Evolutionary conservation across 2,329 filamentous ascomycete genomes (phyloP), one percentile per base, ranked within the genome.

Genomic region (Nannizzia gypsea): DNA sequence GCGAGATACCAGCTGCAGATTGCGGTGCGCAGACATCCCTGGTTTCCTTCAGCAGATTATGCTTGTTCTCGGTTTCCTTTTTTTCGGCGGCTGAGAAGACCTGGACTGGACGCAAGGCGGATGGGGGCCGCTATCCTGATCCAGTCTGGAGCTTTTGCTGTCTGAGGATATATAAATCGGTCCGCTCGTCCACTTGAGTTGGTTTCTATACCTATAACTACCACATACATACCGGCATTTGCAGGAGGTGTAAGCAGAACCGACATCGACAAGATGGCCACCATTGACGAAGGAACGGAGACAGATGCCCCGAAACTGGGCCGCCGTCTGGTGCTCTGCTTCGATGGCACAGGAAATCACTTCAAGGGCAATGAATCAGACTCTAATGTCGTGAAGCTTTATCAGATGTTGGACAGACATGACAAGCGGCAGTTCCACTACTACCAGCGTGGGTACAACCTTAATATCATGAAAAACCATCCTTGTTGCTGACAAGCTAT

Each of bases 341-440:
- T 65, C 38, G 64, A 65, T 62, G 69, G 67, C 31, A 71, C 69
- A n/a, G 69, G 68, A 11, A 68, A 70, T 56, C 57, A 61, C 40
- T 71, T 66, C 59, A 61, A 63, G 5, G 69, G 65, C 22, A 64
- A 66, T 58, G 75, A 77, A 61, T 70, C 74, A 3, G 80, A 82
- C 65, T 81, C 78, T 15, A 82, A 82, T 59, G 77, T 82, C 1
- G 76, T 81, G 58, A 81, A 81, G 65, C 69, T 82, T 8, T 71
- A 68, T 59, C 60, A 71, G 28, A 71, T 71, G 67, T 63, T 81
- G 22, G 77, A 81, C 56, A 60, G 64, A 2, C 57, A 60, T 38
- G 58, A 61, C 56, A 63, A 63, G 26, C 56, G 59, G 20, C 64
- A 65, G 34, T 65, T 63, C 40, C 64, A 65, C 57, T 65, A 65